phyloP scores from a whole-genome alignment of 768 basidiomycete genomes.

The Agrocybe pediades region DNA sequence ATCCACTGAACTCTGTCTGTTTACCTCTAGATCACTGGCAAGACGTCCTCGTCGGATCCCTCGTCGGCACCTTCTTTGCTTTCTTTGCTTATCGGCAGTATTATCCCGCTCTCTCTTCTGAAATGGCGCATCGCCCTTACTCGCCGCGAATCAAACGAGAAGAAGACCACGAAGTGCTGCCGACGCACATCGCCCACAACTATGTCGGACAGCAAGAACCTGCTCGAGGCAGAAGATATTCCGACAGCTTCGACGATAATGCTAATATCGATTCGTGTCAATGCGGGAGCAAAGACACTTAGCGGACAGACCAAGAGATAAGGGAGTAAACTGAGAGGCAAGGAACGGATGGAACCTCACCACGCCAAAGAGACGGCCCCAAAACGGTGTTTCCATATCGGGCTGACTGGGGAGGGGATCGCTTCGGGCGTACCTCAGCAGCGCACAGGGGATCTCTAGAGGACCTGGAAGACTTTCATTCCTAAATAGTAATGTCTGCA shows the following conservation, averaged over 20 bases:
- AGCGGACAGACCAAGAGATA: no score
- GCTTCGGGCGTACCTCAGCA: no score
- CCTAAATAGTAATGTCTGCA: no score
- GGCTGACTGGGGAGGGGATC: no score
- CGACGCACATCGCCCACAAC: constrained; percentile 24
- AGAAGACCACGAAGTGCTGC: constrained; percentile 43
- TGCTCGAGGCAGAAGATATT: constrained; percentile 7
- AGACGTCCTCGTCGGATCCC: constrained; percentile 80
- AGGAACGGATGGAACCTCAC: no score
- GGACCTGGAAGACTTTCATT: no score
- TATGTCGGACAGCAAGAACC: background rate
- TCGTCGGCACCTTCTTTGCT: constrained; percentile 71
- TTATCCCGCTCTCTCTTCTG: constrained; percentile 70
- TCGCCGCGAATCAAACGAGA: constrained; percentile 62
- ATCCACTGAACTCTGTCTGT: constrained; percentile 5
- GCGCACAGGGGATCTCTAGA: no score
- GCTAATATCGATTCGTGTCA: no score
- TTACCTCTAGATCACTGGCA: constrained; percentile 79
- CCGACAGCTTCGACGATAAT: constrained; percentile 13
- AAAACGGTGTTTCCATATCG: no score
- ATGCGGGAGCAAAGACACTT: no score
- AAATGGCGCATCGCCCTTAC: constrained; percentile 68
- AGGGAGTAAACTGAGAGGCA: no score
- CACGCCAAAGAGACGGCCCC: no score
- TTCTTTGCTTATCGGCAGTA: constrained; percentile 85